A percentile compares a stretch with the other conserved stretches of the same genome.
These are phyloP conservation scores for Sarcodon aspratus DNA, from an alignment of 768 basidiomycete species.

Conservation along the genomic window DNA sequence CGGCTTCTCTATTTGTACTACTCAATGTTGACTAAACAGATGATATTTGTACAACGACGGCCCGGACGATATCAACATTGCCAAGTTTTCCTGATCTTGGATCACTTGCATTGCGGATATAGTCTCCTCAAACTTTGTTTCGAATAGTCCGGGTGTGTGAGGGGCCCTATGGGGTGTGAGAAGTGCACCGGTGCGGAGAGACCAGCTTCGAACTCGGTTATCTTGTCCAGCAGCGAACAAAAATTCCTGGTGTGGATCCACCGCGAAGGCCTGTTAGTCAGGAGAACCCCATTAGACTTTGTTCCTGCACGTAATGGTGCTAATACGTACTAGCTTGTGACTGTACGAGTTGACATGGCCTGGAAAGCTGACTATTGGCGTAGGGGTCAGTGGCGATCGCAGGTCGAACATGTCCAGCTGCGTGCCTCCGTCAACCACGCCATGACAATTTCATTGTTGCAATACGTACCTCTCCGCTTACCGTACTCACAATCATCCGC, in stretches of 20 bases:
- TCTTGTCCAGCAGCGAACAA: conserved; percentile 67
- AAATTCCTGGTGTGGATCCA: conserved; percentile 44
- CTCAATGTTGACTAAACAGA: no score
- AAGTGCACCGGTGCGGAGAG: conserved; percentile 40
- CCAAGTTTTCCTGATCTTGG: neutral
- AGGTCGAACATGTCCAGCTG: conserved; percentile 56
- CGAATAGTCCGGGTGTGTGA: neutral
- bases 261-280: conserved; percentile 40
- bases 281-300: neutral
- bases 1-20: no score
- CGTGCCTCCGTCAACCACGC: neutral
- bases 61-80: no score
- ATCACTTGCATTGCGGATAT: neutral
- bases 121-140: neutral
- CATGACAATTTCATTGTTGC: neutral
- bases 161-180: conserved; percentile 11
- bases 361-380: conserved; percentile 34
- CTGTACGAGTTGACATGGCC: conserved; percentile 52
- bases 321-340: conserved; percentile 34
- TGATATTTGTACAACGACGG: no score
- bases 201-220: conserved; percentile 55
- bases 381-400: conserved; percentile 33
- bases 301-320: no score
- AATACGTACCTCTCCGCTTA: conserved; percentile 45
- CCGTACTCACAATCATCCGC: conserved; percentile 43